These are phyloP conservation scores for Chytriomyces sp. DNA, from an alignment of 192 early-diverging fungal species.

Conservation along the genomic window DNA sequence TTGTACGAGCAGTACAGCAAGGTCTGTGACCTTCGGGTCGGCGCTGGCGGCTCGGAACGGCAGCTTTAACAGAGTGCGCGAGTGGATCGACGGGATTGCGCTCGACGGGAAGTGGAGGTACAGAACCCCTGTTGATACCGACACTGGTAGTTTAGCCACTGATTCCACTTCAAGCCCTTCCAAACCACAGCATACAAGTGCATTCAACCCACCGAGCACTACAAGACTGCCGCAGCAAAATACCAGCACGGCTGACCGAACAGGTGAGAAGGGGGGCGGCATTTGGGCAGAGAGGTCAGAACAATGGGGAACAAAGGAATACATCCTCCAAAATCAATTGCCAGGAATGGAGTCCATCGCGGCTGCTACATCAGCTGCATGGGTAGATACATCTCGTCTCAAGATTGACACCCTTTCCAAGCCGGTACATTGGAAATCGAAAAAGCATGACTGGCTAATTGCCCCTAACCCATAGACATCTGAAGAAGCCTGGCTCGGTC, in stretches of 20 bases:
- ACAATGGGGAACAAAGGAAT: too few relatives aligned
- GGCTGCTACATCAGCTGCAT: neutral
- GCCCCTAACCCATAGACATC: neutral
- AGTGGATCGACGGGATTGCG: neutral
- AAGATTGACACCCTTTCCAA: neutral
- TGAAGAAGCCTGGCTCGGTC: conserved; percentile 10
- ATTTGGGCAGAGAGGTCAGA: too few relatives aligned
- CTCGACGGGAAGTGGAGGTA: conserved; percentile 11
- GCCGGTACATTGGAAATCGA: neutral
- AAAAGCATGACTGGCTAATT: neutral
- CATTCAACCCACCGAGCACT: neutral
- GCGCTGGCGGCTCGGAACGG: neutral
- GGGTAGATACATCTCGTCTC: neutral
- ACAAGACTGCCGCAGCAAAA: neutral
- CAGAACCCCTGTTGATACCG: neutral
- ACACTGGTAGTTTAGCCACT: neutral
- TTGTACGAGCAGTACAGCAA: neutral
- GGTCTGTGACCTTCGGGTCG: neutral
- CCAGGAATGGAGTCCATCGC: too few relatives aligned
- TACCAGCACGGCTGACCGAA: neutral
- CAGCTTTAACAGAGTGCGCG: neutral
- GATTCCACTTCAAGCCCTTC: neutral
- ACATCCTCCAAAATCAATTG: too few relatives aligned
- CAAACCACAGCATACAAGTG: neutral
- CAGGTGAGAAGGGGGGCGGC: too few relatives aligned